Base-by-base conservation (phyloP, 352 stramenopile genomes). In the Phytophthora lateralis region DNA sequence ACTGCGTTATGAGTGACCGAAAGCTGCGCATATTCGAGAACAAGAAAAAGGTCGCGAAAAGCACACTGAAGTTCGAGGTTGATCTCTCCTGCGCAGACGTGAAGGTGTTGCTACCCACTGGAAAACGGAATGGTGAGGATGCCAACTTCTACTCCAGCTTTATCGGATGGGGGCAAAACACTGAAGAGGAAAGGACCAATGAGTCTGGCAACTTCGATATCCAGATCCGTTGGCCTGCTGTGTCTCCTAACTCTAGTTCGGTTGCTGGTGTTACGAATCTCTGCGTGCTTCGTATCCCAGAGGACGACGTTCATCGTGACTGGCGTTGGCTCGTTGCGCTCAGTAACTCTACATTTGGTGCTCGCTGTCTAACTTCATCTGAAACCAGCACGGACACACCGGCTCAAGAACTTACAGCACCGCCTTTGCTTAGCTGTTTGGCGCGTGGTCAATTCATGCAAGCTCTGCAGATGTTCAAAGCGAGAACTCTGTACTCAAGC, bases 371-470 rank as follows among this genome's bases (percentile, higher is more conserved):
- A 24, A 78, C 73, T 34, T 67, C 71, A 15, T 21, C 2, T 44
- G 47, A 29, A 20, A 29, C n/a, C 11, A 35, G 35, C 3, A 44
- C 64, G 38, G 38, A 32, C n/a, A 45, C 30, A 9, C 52, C 14
- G 21, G 17, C 14, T 10, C 35, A 29, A 43, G 34, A 56, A 41
- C 27, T 42, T 21, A 42, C 55, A 3, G 26, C 54, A 12, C 60
- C 71, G 11, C 60, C 69, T 15, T 52, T 93, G 17, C 70, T 94
- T 8, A 85, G 75, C 39, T 93, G 83, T 48, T 70, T 95, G 42
- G 74, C 72, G 15, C 69, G 73, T 38, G 85, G 85, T 0, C 78
- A 87, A 58, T 95, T 95, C 59, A 78, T 93, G 48, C 80, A 89
- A 37, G 85, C 83, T 37, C 66, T 93, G 39, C 71, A 81, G 35